Evolutionary conservation across 352 stramenopile species (phyloP), one percentile per base, ranked within the genome.

Genomic region (Phytophthora multivora): DNA sequence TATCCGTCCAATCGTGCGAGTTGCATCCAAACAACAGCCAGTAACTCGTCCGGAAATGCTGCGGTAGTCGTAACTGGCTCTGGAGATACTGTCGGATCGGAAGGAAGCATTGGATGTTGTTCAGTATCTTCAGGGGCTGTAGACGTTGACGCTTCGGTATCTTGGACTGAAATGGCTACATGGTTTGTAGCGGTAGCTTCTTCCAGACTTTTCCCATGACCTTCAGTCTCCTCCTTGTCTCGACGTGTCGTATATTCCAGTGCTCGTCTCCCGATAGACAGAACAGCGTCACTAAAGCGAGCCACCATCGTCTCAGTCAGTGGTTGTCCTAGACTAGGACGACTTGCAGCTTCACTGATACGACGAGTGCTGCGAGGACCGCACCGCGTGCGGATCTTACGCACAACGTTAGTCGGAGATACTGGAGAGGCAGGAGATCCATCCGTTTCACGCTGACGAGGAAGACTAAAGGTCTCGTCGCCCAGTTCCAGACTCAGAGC

Each of bases 11-110:
- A 33, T 18, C 80, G 86, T 18, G 86, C 87, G 6, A 94, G 54
- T 11, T 89, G 74, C 80, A 93, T 96, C 87, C 87, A 96, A 18
- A 93, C 57, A n/a, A 90, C 71, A 0, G 84, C 79, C 13, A 96
- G 51, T 5, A 94, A 47, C 51, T 94, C 83, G 49, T 88, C 73
- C 0, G 85, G 74, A 23, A 93, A 91, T 2, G 60, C 56, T 13
- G 74, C 42, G 4, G 71, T 56, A 0, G 52, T 56, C 23, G 64
- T 46, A 70, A 66, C 46, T 58, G 66, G 16, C 36, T 48, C 48
- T 38, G 52, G 31, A 31, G 28, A 43, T 33, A 41, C 51, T 51
- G 47, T 62, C 13, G 4, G 18, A 18, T 77, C 67, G 2, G 59
- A 35, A 35, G 33, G 31, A 16, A 80, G 60, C 64, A 77, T 80